These are phyloP conservation scores for Penicillium sp. DNA, from an alignment of 2,329 filamentous ascomycete species.

Conservation along the genomic window DNA sequence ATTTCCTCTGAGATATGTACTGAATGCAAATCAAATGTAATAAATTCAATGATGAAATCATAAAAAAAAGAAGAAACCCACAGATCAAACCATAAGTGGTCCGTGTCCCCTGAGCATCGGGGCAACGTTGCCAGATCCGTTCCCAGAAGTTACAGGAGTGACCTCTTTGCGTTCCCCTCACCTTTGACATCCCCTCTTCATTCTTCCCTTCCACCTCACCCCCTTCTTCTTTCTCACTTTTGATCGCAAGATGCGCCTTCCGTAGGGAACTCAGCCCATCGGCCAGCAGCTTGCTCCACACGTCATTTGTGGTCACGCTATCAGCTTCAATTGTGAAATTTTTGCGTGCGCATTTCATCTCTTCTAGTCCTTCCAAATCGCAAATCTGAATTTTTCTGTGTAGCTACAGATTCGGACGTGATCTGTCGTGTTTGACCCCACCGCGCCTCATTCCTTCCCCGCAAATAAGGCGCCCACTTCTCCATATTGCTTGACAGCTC, in stretches of 20 bases:
- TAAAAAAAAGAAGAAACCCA: not conserved
- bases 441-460: not conserved
- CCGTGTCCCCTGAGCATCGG: constrained; percentile 29
- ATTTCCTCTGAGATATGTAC: too few species aligned
- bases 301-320: constrained; percentile 38
- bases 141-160: constrained; percentile 6
- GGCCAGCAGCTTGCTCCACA: constrained; percentile 20
- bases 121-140: constrained; percentile 29
- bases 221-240: not conserved
- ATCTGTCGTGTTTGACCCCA: not conserved
- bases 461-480: not conserved
- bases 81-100: constrained; percentile 15
- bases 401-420: not conserved
- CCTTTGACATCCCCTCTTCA: constrained; percentile 3
- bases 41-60: too few species aligned
- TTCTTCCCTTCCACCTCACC: constrained; percentile 14
- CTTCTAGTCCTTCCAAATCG: not conserved
- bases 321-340: constrained; percentile 14
- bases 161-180: constrained; percentile 12
- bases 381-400: not conserved
- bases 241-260: constrained; percentile 21
- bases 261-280: constrained; percentile 28
- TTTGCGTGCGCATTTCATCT: constrained; percentile 18
- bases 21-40: too few species aligned
- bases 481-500: not conserved